These are phyloP conservation scores for Clavariopsis aquatica DNA, from an alignment of 495 filamentous ascomycete genomes.

Conservation along the genomic window DNA sequence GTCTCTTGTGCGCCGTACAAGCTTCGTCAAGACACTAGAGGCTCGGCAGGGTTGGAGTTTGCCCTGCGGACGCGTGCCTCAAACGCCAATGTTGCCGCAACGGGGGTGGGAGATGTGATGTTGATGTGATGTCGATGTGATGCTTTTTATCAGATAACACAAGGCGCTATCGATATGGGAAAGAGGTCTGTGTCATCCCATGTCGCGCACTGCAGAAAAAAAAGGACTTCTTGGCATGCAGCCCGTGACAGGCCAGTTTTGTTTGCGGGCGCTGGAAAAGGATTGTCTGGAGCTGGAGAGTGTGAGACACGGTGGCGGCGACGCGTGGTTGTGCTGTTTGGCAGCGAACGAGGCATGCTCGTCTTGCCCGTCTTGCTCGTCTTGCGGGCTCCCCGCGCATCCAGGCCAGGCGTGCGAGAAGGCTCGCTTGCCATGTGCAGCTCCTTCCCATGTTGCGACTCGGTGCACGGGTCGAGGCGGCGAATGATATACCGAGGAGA, in stretches of 20 bases:
- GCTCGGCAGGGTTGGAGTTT: neutral
- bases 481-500: neutral
- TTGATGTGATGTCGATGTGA: constrained; percentile 11
- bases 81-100: neutral
- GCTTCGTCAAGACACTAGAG: neutral
- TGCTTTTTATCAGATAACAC: constrained; percentile 16
- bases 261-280: neutral
- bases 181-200: neutral
- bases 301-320: neutral
- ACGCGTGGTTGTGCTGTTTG: neutral
- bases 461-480: neutral
- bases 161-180: constrained; percentile 18
- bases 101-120: neutral
- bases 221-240: neutral
- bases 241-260: neutral
- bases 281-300: neutral
- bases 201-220: constrained; percentile 8
- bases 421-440: no score
- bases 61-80: neutral
- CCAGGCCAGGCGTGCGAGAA: neutral
- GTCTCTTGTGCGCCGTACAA: neutral
- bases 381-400: neutral
- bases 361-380: neutral
- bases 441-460: neutral
- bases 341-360: neutral